phyloP scores from a whole-genome alignment of 106 monocot species.

The Dioscorea zingiberensis region DNA sequence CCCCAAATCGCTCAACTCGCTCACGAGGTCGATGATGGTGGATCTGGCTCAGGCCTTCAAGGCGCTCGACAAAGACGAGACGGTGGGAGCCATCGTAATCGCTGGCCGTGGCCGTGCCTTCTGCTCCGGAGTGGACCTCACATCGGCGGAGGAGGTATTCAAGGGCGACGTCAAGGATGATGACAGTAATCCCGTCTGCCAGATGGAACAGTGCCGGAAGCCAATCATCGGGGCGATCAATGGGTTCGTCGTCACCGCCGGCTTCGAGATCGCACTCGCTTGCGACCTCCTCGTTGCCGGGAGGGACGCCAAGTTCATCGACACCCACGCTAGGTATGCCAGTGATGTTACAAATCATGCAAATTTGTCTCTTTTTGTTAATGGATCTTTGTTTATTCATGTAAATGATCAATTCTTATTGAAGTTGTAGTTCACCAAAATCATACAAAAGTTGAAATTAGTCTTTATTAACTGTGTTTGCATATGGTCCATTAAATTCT shows the following conservation, averaged over 20 bases:
- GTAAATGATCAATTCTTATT: too few species aligned
- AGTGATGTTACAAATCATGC: not conserved
- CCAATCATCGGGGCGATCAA: constrained; percentile 76
- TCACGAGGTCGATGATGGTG: constrained; percentile 74
- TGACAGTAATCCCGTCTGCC: constrained; percentile 46
- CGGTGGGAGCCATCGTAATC: constrained; percentile 63
- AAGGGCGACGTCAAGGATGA: constrained; percentile 88
- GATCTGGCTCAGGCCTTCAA: constrained; percentile 51
- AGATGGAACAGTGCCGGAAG: constrained; percentile 84
- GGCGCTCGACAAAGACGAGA: constrained; percentile 48
- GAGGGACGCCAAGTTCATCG: constrained; percentile 75
- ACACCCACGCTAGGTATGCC: constrained; percentile 67
- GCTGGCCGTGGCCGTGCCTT: constrained; percentile 79
- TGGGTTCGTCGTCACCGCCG: constrained; percentile 86
- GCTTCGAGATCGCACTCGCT: constrained; percentile 93
- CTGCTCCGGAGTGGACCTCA: constrained; percentile 97
- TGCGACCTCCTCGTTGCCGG: constrained; percentile 84
- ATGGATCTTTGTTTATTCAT: too few species aligned
- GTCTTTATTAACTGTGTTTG: too few species aligned
- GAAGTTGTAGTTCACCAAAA: too few species aligned
- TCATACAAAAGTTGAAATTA: too few species aligned
- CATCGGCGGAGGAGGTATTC: constrained; percentile 85
- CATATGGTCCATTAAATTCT: too few species aligned
- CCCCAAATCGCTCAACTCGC: constrained; percentile 80
- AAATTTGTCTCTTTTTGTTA: too few species aligned